Conservation (phyloP, 495 filamentous ascomycete species). For the Margaritispora aquatica region DNA sequence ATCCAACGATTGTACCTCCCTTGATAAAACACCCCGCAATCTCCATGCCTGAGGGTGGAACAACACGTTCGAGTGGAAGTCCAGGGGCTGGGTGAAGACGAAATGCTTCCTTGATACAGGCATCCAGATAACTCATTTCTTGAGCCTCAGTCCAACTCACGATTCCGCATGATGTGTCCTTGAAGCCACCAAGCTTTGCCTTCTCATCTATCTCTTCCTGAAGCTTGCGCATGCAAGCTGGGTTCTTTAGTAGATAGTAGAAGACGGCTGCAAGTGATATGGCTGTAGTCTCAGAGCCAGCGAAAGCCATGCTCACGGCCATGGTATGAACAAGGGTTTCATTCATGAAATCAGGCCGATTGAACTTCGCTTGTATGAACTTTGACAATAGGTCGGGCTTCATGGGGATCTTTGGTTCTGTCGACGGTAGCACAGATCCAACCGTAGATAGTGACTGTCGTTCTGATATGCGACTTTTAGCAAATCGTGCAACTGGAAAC, state of each 20-base stretch:
- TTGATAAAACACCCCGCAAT: slow-evolving; percentile 48
- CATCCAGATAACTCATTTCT: slow-evolving; percentile 34
- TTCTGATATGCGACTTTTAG: slow-evolving; percentile 48
- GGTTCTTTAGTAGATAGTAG: slow-evolving; percentile 57
- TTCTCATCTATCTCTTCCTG: slow-evolving; percentile 49
- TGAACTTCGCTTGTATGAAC: slow-evolving; percentile 50
- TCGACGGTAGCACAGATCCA: slow-evolving; percentile 14
- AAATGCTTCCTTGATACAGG: slow-evolving; percentile 33
- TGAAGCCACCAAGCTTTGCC: slow-evolving; percentile 38
- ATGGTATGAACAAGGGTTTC: slow-evolving; percentile 58
- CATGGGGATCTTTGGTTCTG: slow-evolving; percentile 31
- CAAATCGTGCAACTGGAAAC: slow-evolving; percentile 57
- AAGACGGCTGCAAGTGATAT: slow-evolving; percentile 57
- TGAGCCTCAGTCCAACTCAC: slow-evolving; percentile 56
- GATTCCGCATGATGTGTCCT: slow-evolving; percentile 43
- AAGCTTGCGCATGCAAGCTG: slow-evolving; percentile 35
- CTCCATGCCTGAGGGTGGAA: slow-evolving; percentile 31
- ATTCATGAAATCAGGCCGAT: slow-evolving; percentile 61
- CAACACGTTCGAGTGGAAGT: slow-evolving; percentile 23
- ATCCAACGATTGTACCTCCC: slow-evolving; percentile 60
- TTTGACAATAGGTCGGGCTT: slow-evolving; percentile 51
- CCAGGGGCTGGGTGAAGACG: slow-evolving; percentile 25
- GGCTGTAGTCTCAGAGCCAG: slow-evolving; percentile 57
- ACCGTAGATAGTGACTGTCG: slow-evolving; percentile 35
- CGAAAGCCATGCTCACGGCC: slow-evolving; percentile 60